Percentiles rank a stretch among this genome's conserved stretches.
Evolutionary conservation across 1,284 basidiomycete genomes (phyloP).

Genomic region (Leccinum fallax): DNA sequence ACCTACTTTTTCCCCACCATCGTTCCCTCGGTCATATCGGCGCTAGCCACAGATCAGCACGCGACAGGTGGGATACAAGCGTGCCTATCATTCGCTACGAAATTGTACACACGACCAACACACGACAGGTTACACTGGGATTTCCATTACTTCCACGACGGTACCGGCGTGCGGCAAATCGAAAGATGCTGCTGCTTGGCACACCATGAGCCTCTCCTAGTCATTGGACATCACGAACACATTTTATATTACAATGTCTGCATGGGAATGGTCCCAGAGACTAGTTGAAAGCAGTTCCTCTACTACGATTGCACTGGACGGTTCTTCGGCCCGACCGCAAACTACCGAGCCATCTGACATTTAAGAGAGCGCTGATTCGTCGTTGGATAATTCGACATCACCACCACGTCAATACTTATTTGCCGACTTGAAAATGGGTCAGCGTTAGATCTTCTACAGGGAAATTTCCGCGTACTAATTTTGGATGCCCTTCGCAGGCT

Average conservation of each 20-base stretch:
- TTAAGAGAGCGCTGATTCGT: neutral
- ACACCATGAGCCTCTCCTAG: neutral
- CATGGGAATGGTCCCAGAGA: neutral
- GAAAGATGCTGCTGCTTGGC: neutral
- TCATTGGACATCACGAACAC: neutral
- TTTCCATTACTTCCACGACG: neutral
- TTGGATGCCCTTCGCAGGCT: slow-evolving; percentile 8
- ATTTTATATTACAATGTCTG: neutral
- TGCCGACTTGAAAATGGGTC: slow-evolving; percentile 12
- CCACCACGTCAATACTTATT: neutral
- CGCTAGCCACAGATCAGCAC: neutral
- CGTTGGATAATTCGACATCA: neutral
- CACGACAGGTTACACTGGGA: neutral
- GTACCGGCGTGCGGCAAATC: neutral
- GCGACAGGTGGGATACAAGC: neutral
- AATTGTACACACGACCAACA: neutral
- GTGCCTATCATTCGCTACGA: neutral
- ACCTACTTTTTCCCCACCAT: neutral
- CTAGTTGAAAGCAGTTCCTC: neutral
- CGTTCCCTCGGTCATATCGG: slow-evolving; percentile 4
- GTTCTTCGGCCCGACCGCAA: neutral
- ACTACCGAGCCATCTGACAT: neutral
- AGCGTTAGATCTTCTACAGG: slow-evolving; percentile 8
- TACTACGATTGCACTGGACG: neutral
- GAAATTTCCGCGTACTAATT: slow-evolving; percentile 1